Percentiles rank a stretch among this genome's conserved stretches.
Conservation (phyloP, 129 eudicot genomes). For the Arctium minus region DNA sequence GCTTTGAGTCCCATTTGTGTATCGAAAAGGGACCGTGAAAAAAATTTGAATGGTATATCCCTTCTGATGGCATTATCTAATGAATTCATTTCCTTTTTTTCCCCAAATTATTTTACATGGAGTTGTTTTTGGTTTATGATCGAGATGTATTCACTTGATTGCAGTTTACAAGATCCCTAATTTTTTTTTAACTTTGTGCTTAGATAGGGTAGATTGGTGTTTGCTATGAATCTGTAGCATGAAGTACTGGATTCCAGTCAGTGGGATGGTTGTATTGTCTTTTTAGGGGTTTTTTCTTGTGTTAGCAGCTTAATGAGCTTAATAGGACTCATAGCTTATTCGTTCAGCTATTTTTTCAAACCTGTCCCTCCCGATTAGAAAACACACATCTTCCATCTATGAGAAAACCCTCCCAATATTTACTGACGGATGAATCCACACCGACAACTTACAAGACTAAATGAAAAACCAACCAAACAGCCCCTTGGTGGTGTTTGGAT, state of each 20-base stretch:
- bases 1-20: conserved; percentile 63
- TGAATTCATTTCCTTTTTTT: background rate
- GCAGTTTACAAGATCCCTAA: background rate
- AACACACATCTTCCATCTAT: too few species aligned
- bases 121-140: background rate
- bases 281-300: too few species aligned
- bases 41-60: conserved; percentile 32
- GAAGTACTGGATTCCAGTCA: background rate
- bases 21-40: conserved; percentile 42
- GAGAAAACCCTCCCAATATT: too few species aligned
- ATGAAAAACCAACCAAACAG: too few species aligned
- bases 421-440: too few species aligned
- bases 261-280: background rate
- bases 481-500: too few species aligned
- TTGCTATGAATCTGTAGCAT: background rate
- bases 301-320: too few species aligned
- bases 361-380: too few species aligned
- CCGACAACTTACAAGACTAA: too few species aligned
- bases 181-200: background rate
- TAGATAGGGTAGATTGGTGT: background rate
- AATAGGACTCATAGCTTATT: too few species aligned
- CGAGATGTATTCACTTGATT: background rate
- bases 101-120: background rate
- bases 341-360: too few species aligned
- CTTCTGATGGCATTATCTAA: conserved; percentile 55